These are phyloP conservation scores for Ceratocystis ficicola DNA, from an alignment of 2,329 filamentous ascomycete genomes.

Conservation along the genomic window DNA sequence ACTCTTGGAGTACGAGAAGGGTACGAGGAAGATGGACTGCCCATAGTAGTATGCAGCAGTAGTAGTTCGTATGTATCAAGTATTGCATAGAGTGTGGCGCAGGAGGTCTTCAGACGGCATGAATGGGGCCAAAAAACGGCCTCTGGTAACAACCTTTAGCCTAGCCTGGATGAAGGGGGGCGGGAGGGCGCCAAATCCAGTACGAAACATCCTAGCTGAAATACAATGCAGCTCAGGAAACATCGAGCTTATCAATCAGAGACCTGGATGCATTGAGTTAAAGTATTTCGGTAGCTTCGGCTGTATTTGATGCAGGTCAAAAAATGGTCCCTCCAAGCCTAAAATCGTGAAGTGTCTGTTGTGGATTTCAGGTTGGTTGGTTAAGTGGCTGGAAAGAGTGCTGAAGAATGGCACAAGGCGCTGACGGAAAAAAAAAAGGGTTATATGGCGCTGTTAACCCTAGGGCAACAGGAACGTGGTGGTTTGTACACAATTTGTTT, in stretches of 20 bases:
- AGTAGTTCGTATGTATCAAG: neutral
- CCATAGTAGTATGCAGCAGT: neutral
- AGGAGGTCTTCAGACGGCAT: neutral
- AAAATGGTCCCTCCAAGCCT: neutral
- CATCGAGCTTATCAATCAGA: neutral
- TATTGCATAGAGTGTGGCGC: neutral
- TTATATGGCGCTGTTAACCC: neutral
- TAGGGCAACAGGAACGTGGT: neutral
- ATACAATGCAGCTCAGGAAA: neutral
- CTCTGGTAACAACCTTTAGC: neutral
- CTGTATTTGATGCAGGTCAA: neutral
- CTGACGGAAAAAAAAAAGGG: neutral
- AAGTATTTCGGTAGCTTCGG: neutral
- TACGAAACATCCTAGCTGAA: neutral
- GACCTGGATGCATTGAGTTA: neutral
- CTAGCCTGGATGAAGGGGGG: neutral
- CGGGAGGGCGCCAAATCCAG: neutral
- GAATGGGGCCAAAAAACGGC: conserved; percentile 4
- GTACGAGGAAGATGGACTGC: neutral
- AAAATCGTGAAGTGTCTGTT: neutral
- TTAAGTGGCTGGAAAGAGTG: neutral
- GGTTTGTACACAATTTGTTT: neutral
- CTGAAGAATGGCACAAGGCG: too few species aligned
- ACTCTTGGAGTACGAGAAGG: neutral
- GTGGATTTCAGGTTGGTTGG: neutral